Base-by-base conservation (phyloP, 2,329 filamentous ascomycete genomes). In the Ilyonectria sp. region DNA sequence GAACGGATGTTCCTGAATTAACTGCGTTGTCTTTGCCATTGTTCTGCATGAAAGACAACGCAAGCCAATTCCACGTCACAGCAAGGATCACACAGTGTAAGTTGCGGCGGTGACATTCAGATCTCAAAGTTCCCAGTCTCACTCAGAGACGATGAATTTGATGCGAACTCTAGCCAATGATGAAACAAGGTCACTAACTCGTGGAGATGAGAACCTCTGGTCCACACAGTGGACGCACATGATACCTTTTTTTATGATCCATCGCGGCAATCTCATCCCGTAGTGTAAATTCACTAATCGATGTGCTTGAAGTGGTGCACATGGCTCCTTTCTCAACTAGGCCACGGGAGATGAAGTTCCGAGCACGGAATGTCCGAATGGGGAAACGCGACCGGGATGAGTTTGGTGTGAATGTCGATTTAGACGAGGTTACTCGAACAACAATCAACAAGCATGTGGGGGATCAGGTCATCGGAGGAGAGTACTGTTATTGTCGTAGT, bases 321-420 rank as follows among this genome's bases (percentile, higher is more conserved):
- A 19, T 31, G 55, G 29, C 2, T 3, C 9, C 23, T 37, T 35
- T 43, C 47, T 54, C 33, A 50, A 47, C n/a, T 19, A 13, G 15
- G 49, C 23, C 13, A 37, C 44, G 61, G 40, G 37, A 55, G 61
- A 23, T 23, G 9, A 29, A 15, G 31, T 37, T 49, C 40, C 10
- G 37, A 44, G 40, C 17, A 23, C 37, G 23, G 55, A 31, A 37
- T 17, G 29, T 5, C 47, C 55, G 6, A 49, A 64, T 54, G 19
- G n/a, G 61, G 61, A 37, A 63, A 54, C 17, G 26, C 17, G 21
- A 23, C 61, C 55, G 55, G 23, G 26, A 4, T 54, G 37, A 53
- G 19, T 57, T 49, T 52, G 55, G 58, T 23, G 19, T 13, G n/a
- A 43, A 43, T 43, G n/a, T 21, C 44, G 19, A 46, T 46, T 46